phyloP scores from a whole-genome alignment of 2,329 filamentous ascomycete species.

The Albophoma yamanashiensis region DNA sequence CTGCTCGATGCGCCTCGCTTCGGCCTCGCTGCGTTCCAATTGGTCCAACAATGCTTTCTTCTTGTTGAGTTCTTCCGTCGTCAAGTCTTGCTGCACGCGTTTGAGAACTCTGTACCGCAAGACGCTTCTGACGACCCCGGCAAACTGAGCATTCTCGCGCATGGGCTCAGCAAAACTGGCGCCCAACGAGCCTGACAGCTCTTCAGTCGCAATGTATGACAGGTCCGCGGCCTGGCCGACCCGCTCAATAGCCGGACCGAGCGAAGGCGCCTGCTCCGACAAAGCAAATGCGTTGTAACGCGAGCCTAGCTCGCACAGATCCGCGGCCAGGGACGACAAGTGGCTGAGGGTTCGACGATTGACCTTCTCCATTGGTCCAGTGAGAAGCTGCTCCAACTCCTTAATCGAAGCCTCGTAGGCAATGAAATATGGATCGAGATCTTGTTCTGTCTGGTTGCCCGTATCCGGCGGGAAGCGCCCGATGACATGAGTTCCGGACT shows the following conservation, averaged over 20 bases:
- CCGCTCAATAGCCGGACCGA: constrained; percentile 87
- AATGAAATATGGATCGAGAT: constrained; percentile 92
- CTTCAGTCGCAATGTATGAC: constrained; percentile 91
- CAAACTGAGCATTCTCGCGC: constrained; percentile 95
- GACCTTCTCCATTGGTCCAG: constrained; percentile 92
- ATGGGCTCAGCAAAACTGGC: constrained; percentile 95
- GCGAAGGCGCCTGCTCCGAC: constrained; percentile 78
- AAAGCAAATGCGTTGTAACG: constrained; percentile 94
- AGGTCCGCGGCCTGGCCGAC: constrained; percentile 91
- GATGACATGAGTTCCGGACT: constrained; percentile 47
- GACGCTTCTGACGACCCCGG: constrained; percentile 82
- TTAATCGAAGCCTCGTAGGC: constrained; percentile 87
- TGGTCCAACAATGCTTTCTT: constrained; percentile 75
- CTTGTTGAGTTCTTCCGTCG: constrained; percentile 81
- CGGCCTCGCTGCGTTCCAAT: constrained; percentile 85
- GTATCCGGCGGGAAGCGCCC: constrained; percentile 75
- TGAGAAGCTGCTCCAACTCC: constrained; percentile 78
- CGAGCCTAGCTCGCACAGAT: constrained; percentile 89
- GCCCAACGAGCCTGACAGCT: constrained; percentile 77
- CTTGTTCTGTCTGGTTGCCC: constrained; percentile 69
- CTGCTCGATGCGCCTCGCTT: constrained; percentile 87
- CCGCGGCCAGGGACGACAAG: constrained; percentile 69
- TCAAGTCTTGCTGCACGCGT: constrained; percentile 95
- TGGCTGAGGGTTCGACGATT: constrained; percentile 85
- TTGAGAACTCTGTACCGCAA: constrained; percentile 86